Conservation (phyloP, 2,329 filamentous ascomycete genomes). For the Fusarium neocosmosporiellum region DNA sequence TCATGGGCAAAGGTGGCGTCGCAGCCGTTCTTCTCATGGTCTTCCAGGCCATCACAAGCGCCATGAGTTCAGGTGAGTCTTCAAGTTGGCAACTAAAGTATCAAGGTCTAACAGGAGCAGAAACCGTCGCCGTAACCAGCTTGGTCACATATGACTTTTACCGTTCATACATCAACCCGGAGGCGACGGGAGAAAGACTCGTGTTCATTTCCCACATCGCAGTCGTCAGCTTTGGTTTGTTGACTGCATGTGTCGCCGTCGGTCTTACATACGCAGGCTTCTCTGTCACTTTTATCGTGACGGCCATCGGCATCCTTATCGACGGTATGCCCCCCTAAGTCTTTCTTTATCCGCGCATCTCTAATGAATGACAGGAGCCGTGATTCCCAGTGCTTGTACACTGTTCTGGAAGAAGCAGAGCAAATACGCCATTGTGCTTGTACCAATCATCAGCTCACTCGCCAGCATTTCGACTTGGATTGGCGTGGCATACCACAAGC, state of each 20-base stretch:
- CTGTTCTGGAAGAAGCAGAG: background rate
- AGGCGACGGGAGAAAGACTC: background rate
- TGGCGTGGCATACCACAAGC: background rate
- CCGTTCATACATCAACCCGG: background rate
- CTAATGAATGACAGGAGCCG: background rate
- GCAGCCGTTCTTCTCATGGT: background rate
- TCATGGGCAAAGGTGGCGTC: background rate
- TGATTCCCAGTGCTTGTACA: background rate
- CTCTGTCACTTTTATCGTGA: background rate
- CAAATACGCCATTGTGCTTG: background rate
- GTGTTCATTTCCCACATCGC: background rate
- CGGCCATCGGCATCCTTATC: background rate
- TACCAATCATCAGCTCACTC: background rate
- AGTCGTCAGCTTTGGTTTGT: background rate
- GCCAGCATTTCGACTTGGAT: background rate
- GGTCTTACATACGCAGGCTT: background rate
- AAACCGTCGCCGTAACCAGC: background rate
- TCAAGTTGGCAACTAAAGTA: accelerated
- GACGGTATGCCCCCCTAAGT: background rate
- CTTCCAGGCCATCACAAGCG: background rate
- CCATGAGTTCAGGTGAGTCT: background rate
- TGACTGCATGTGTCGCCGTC: background rate
- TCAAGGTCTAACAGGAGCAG: background rate
- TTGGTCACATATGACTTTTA: background rate
- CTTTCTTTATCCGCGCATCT: too few species aligned